Evolutionary conservation across 2,329 filamentous ascomycete species (phyloP), one percentile per base, ranked within the genome.

Genomic region (Ascocoryne sarcoides): DNA sequence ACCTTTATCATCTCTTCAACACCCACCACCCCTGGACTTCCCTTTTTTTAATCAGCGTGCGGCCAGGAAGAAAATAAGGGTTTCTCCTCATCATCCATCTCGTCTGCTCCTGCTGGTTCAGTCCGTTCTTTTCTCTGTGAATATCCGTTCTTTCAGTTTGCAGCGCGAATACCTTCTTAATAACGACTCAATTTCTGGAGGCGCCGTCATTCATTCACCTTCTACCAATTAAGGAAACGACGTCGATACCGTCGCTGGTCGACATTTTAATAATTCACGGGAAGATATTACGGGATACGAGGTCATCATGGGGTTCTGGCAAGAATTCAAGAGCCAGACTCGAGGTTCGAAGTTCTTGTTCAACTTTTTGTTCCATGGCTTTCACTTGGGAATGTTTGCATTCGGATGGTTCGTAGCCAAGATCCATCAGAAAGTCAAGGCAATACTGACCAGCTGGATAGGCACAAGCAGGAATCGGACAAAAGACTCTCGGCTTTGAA

Each of bases 371-470:
- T 95, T 93, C 60, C 90, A 87, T 79, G 73, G 71, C 3, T 66
- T 85, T 31, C 88, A 95, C 58, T 78, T 78, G 62, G 80, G 70
- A 17, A 61, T 93, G n/a, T 95, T 95, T 60, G 82, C 74, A 31
- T 75, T 79, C 55, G 88, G 88, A 73, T 95, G 88, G 88, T 93
- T 70, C 59, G 82, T 51, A 35, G 17, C 15, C 18, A 20, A n/a
- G 5, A 26, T n/a, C n/a, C 19, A 10, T 2, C 15, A 15, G 17
- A 46, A 21, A 42, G 20, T 10, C 7, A 28, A 15, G 18, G 15
- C 4, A 7, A 14, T 41, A 35, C 56, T 64, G 39, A 62, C 47
- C 31, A 18, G 40, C 53, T 32, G 16, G 44, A 45, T 52, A 94
- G 88, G 87, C 84, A 70, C 57, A 82, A 92, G 55, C 92, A 98